Conservation (phyloP, 2,329 filamentous ascomycete species). For the Nemania sp. region DNA sequence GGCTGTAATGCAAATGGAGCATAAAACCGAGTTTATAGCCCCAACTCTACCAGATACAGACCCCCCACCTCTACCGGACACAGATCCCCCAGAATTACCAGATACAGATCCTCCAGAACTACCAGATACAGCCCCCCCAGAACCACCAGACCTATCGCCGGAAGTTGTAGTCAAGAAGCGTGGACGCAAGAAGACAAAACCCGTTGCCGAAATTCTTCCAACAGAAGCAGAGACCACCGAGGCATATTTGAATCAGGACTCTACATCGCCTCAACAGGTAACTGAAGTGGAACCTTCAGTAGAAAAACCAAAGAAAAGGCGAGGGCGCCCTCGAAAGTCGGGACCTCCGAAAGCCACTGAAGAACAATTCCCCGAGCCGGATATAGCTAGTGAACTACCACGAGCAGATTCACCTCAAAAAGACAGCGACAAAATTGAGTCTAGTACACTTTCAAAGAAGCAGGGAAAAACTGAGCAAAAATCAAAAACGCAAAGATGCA, state of each 20-base stretch:
- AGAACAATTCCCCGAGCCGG: constrained; percentile 19
- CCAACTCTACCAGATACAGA: constrained; percentile 17
- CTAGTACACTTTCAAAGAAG: constrained; percentile 15
- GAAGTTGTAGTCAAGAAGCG: constrained; percentile 47
- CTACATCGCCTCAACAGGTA: constrained; percentile 17
- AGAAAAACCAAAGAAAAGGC: constrained; percentile 49
- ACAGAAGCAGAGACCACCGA: constrained; percentile 24
- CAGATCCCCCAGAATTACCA: constrained; percentile 27
- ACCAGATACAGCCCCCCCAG: constrained; percentile 22
- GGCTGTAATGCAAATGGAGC: constrained; percentile 10
- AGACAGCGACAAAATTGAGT: constrained; percentile 13
- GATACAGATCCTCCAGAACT: constrained; percentile 28
- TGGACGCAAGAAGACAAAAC: constrained; percentile 51
- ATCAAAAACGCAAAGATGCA: constrained; percentile 28
- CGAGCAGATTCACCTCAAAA: constrained; percentile 16
- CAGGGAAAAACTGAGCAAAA: constrained; percentile 27
- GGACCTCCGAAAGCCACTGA: constrained; percentile 37
- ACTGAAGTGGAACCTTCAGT: constrained; percentile 33
- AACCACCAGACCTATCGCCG: constrained; percentile 35
- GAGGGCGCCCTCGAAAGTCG: constrained; percentile 50
- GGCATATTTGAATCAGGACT: constrained; percentile 7
- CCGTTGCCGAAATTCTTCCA: constrained; percentile 23
- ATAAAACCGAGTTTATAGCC: neutral
- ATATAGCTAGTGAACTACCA: constrained; percentile 13
- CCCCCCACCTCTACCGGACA: constrained; percentile 22